Evolutionary conservation across 192 early-diverging fungal species (phyloP).

Genomic region (Geosiphon pyriformis): DNA sequence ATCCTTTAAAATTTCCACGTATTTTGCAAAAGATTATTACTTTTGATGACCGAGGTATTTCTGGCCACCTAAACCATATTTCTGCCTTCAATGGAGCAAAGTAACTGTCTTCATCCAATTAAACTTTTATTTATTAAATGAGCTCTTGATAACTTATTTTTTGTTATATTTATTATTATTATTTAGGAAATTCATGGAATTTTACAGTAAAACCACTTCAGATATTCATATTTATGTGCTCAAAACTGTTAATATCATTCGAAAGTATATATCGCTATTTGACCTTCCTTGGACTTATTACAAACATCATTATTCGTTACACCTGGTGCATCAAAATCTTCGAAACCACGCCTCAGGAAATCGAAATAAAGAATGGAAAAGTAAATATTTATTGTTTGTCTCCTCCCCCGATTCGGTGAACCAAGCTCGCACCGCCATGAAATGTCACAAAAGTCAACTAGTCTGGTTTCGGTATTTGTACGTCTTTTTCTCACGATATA

Average conservation of each 20-base stretch:
- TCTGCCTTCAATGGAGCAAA: constrained; percentile 69
- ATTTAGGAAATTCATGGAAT: not conserved
- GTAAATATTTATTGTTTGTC: too few species aligned
- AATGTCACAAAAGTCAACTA: too few species aligned
- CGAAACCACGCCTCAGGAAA: too few species aligned
- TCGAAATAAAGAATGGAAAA: too few species aligned
- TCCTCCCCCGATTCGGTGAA: too few species aligned
- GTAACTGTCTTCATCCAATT: constrained; percentile 26
- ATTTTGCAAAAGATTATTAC: constrained; percentile 84
- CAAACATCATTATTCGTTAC: too few species aligned
- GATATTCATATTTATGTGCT: constrained; percentile 8
- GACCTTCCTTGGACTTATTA: constrained; percentile 1
- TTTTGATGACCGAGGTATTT: constrained; percentile 83
- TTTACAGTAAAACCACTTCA: not conserved
- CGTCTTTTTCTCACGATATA: too few species aligned
- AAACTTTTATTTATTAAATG: not conserved
- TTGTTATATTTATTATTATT: not conserved
- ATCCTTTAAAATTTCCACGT: constrained; percentile 1
- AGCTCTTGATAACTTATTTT: not conserved
- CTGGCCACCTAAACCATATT: constrained; percentile 88
- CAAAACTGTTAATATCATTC: constrained; percentile 4
- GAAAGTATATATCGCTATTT: constrained; percentile 19
- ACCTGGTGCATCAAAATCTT: too few species aligned
- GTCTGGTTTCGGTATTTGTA: too few species aligned
- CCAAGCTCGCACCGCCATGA: too few species aligned